Evolutionary conservation across 306 rosid species (phyloP), one percentile per base, ranked within the genome.

Genomic region (Prunus dulcis): DNA sequence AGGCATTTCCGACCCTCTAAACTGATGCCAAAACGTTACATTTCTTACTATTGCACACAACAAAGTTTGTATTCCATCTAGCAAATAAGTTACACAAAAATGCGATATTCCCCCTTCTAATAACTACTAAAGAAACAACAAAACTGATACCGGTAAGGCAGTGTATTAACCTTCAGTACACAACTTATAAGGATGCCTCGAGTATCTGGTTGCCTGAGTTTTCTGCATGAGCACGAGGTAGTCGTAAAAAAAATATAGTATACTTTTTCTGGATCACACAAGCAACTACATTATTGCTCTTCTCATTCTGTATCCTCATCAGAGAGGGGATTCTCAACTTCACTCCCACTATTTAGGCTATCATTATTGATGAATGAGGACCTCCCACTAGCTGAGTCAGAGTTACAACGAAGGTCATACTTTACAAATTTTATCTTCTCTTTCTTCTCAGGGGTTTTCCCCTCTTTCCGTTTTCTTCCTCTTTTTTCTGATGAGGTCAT

Each of bases 241-340:
- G 67, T n/a, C 10, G 3, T 23, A 53, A 53, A 53, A 53, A 53
- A 9, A 53, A 28, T 62, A 12, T 2, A 30, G 22, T 3, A 38
- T 6, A 7, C 43, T 67, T 67, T 25, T 25, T 27, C 25, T 23
- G 41, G 72, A 23, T 67, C 51, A 28, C 55, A 20, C 3, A 46
- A 15, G 22, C 22, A 60, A 23, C 23, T 28, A 23, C 65, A 6
- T 6, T 18, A 58, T 32, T 61, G 50, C 53, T 76, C 78, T 49
- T 43, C 58, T 23, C 78, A 63, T 76, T 82, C 87, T n/a, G 86
- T 57, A 20, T 91, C 87, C 43, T 87, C 64, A 28, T 87, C 91
- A 2, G 91, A 83, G 38, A 19, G 74, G 34, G 91, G 90, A 83
- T 89, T 82, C 72, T 91, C 89, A n/a, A 80, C 86, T 74, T 90